Conservation (phyloP, 371 early-diverging fungal genomes). For the Parasitella parasitica region DNA sequence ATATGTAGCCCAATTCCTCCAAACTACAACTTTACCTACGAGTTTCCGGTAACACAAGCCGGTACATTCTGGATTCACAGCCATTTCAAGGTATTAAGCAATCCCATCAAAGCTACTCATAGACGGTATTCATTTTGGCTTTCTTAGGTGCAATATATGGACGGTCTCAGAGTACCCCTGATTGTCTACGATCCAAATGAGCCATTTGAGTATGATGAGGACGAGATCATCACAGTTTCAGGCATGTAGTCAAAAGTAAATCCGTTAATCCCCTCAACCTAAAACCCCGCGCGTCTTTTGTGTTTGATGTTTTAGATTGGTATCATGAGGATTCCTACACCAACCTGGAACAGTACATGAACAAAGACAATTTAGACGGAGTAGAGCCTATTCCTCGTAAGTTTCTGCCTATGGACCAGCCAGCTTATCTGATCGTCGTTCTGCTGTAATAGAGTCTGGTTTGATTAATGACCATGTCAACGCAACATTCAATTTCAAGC, state of each 20-base stretch:
- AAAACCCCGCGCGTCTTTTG: not conserved
- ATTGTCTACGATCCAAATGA: slow-evolving; percentile 62
- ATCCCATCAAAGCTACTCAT: not conserved
- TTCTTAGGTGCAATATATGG: slow-evolving; percentile 66
- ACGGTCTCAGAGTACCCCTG: slow-evolving; percentile 75
- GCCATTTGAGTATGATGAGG: slow-evolving; percentile 64
- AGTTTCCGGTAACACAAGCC: slow-evolving; percentile 43
- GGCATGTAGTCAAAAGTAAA: slow-evolving; percentile 12
- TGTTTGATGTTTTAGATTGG: slow-evolving; percentile 48
- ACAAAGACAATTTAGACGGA: slow-evolving; percentile 54
- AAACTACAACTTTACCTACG: slow-evolving; percentile 58
- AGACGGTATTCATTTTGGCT: not conserved
- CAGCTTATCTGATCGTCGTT: not conserved
- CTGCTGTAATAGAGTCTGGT: slow-evolving; percentile 34
- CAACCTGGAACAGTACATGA: slow-evolving; percentile 44
- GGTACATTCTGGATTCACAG: slow-evolving; percentile 33
- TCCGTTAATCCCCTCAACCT: not conserved
- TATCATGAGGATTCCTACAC: slow-evolving; percentile 49
- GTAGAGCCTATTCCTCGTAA: slow-evolving; percentile 60
- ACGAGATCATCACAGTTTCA: slow-evolving; percentile 56
- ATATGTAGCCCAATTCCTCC: slow-evolving; percentile 28
- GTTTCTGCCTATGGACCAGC: not conserved
- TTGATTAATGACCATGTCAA: slow-evolving; percentile 47
- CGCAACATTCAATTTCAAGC: slow-evolving; percentile 18
- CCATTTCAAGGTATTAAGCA: slow-evolving; percentile 36